phyloP scores from a whole-genome alignment of 2,329 filamentous ascomycete genomes.

The Sporothrix curviconia region DNA sequence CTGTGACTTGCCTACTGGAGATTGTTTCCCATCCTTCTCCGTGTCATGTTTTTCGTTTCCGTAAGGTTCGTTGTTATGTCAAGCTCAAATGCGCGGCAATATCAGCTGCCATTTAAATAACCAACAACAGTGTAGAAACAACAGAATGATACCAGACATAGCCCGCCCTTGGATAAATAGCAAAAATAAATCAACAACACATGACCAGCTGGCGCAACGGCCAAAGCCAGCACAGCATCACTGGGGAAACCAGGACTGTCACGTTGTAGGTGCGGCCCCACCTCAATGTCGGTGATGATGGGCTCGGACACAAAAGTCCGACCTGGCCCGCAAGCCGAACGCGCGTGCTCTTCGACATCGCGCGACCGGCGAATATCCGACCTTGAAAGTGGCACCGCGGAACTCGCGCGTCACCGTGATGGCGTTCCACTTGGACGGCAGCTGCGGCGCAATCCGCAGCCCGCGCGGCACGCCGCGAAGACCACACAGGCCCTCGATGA shows the following conservation, averaged over 20 bases:
- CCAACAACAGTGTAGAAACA: too few relatives aligned
- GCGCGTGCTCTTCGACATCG: conserved; percentile 34
- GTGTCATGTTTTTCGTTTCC: background rate
- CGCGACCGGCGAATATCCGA: conserved; percentile 36
- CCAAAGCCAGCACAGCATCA: background rate
- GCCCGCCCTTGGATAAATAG: too few relatives aligned
- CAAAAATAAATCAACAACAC: background rate
- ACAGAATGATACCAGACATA: too few relatives aligned
- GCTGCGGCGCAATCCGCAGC: conserved; percentile 41
- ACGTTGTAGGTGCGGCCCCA: conserved; percentile 40
- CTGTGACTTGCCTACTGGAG: too few relatives aligned
- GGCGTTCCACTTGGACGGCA: conserved; percentile 43
- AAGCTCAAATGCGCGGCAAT: background rate
- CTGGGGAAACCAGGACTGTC: conserved; percentile 27
- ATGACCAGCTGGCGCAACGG: background rate
- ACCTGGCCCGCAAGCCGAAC: conserved; percentile 36
- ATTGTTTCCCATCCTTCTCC: background rate
- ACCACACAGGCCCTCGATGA: conserved; percentile 50
- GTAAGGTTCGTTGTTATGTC: background rate
- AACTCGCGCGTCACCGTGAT: conserved; percentile 44
- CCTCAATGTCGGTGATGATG: conserved; percentile 35
- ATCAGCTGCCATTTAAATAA: too few relatives aligned
- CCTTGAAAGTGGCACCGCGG: conserved; percentile 43
- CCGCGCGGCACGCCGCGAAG: conserved; percentile 43
- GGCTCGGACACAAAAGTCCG: conserved; percentile 32